Percentiles rank a stretch among this genome's conserved stretches.
Evolutionary conservation across 768 basidiomycete genomes (phyloP).

Genomic region (Macrolepiota fuliginosa): DNA sequence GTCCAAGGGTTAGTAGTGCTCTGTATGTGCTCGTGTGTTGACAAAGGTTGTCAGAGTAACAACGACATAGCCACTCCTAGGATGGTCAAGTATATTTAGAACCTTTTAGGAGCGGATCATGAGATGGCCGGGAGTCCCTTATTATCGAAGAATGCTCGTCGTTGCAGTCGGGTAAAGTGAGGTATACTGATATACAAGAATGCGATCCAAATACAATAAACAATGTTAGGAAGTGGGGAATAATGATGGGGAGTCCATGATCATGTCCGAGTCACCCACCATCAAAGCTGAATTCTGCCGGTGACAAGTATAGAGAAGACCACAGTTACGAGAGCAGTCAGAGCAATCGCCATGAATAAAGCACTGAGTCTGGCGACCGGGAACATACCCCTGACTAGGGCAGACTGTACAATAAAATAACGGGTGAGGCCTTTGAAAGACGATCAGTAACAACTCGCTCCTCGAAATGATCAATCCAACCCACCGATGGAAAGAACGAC

Average conservation of each 20-base stretch:
- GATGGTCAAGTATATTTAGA: background rate
- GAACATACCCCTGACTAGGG: conserved; percentile 48
- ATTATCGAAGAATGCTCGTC: too few species aligned
- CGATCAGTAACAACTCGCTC: background rate
- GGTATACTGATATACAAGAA: background rate
- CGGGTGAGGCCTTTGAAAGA: conserved; percentile 39
- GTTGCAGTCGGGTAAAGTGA: background rate
- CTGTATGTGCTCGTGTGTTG: background rate
- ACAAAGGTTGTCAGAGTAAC: background rate
- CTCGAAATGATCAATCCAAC: conserved; percentile 16
- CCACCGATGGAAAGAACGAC: conserved; percentile 46
- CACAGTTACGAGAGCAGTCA: conserved; percentile 38
- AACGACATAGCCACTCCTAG: conserved; percentile 14
- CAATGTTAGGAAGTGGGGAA: background rate
- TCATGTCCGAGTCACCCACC: background rate
- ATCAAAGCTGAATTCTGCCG: conserved; percentile 18
- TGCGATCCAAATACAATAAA: background rate
- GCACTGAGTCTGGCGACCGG: conserved; percentile 50
- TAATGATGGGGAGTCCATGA: background rate
- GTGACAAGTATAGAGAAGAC: conserved; percentile 42
- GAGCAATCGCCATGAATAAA: conserved; percentile 34
- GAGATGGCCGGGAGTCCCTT: background rate
- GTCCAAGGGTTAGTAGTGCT: background rate
- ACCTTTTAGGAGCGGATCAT: background rate
- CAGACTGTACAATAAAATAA: conserved; percentile 53